Evolutionary conservation across 768 basidiomycete species (phyloP).

Genomic region (Rhizopogon roseolus): DNA sequence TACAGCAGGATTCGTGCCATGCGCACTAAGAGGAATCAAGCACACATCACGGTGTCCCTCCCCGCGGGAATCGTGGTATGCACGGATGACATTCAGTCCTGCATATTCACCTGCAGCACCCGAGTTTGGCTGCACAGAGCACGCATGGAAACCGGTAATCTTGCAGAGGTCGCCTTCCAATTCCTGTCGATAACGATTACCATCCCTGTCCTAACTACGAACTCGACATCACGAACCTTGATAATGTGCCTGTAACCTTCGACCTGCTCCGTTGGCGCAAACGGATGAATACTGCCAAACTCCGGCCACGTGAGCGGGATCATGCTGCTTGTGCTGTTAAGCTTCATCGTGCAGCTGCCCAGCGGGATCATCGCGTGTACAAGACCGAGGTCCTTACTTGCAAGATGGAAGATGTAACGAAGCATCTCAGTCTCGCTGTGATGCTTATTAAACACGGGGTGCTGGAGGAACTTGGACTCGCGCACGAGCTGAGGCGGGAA

Average conservation of each 20-base stretch:
- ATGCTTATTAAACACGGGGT: conserved; percentile 93
- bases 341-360: conserved; percentile 96
- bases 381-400: conserved; percentile 91
- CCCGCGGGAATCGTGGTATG: conserved; percentile 88
- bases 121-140: conserved; percentile 97
- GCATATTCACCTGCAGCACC: conserved; percentile 98
- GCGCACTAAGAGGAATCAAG: conserved; percentile 91
- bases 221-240: conserved; percentile 38
- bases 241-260: conserved; percentile 82
- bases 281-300: conserved; percentile 88
- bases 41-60: conserved; percentile 87
- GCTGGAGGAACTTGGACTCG: conserved; percentile 68
- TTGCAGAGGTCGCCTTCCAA: conserved; percentile 86
- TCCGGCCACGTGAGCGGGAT: conserved; percentile 94
- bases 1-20: conserved; percentile 97
- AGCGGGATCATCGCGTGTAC: conserved; percentile 96
- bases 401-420: conserved; percentile 91
- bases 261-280: conserved; percentile 86
- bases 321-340: conserved; percentile 98
- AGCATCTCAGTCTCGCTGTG: conserved; percentile 99
- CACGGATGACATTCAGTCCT: conserved; percentile 90
- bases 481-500: conserved; percentile 57
- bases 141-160: conserved; percentile 95
- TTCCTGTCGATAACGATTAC: conserved; percentile 50
- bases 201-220: not conserved